These are phyloP conservation scores for Fusarium verrucosum DNA, from an alignment of 2,329 filamentous ascomycete species.

Conservation along the genomic window DNA sequence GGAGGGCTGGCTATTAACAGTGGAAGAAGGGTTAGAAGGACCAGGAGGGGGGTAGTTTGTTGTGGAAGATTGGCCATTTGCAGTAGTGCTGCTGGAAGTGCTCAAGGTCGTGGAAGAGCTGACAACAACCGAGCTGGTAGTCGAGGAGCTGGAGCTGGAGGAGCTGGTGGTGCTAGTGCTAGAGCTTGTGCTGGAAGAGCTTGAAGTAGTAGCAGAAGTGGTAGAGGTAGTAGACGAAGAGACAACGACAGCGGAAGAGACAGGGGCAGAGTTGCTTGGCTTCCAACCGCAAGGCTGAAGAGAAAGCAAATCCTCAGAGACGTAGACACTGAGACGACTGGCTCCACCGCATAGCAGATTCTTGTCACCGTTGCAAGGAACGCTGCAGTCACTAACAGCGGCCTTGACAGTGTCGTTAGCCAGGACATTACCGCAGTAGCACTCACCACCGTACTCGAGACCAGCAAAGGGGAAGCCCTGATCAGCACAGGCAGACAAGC, in stretches of 20 bases:
- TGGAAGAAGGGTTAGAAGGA: neutral
- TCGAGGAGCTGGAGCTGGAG: slow-evolving; percentile 3
- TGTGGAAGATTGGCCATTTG: slow-evolving; percentile 11
- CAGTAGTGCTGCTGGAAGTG: slow-evolving; percentile 48
- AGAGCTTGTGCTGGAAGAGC: too few relatives aligned
- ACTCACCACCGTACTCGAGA: slow-evolving; percentile 59
- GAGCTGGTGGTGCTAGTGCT: neutral
- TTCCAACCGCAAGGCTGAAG: slow-evolving; percentile 58
- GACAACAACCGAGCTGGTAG: slow-evolving; percentile 34
- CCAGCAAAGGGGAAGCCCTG: slow-evolving; percentile 60
- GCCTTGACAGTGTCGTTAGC: slow-evolving; percentile 56
- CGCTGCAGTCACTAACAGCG: slow-evolving; percentile 55
- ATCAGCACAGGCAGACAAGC: slow-evolving; percentile 54
- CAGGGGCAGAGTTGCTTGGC: slow-evolving; percentile 32
- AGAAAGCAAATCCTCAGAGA: slow-evolving; percentile 60
- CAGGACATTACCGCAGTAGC: slow-evolving; percentile 63
- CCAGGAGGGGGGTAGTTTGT: slow-evolving; percentile 12
- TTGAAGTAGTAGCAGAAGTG: slow-evolving; percentile 7
- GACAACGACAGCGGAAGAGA: slow-evolving; percentile 12
- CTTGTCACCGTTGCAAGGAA: slow-evolving; percentile 61
- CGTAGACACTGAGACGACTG: slow-evolving; percentile 55
- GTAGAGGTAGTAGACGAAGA: slow-evolving; percentile 25
- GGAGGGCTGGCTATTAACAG: neutral
- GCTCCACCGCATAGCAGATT: slow-evolving; percentile 56
- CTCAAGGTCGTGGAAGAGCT: slow-evolving; percentile 46